Percentiles rank a stretch among this genome's conserved stretches.
phyloP scores from a whole-genome alignment of 768 basidiomycete species.

The Leccinellum rugosiceps region DNA sequence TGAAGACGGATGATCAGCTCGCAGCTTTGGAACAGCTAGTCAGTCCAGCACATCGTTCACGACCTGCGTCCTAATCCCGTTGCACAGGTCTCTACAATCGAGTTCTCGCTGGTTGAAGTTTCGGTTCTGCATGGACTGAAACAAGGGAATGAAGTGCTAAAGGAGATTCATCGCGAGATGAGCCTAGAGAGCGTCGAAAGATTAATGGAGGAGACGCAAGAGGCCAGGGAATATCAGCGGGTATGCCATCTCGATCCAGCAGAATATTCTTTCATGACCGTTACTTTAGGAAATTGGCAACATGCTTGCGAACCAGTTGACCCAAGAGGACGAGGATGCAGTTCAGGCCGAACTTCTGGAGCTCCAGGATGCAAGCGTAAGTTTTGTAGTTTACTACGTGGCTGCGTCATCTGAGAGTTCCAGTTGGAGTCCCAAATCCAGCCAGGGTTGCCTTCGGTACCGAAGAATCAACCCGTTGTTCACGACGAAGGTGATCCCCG shows the following conservation, averaged over 20 bases:
- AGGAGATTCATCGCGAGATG: constrained; percentile 93
- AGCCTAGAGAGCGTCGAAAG: constrained; percentile 91
- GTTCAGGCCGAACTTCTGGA: constrained; percentile 80
- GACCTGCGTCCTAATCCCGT: not conserved
- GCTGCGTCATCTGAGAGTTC: not conserved
- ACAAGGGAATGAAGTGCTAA: constrained; percentile 91
- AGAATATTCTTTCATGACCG: not conserved
- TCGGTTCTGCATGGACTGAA: constrained; percentile 90
- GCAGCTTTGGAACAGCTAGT: constrained; percentile 89
- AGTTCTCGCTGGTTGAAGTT: constrained; percentile 92
- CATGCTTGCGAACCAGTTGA: constrained; percentile 77
- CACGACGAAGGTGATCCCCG: constrained; percentile 28
- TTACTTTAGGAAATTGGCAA: constrained; percentile 80
- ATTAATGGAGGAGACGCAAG: constrained; percentile 87
- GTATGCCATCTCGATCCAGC: constrained; percentile 41
- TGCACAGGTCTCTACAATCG: constrained; percentile 86
- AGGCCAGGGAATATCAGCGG: constrained; percentile 88
- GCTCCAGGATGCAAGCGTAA: constrained; percentile 62
- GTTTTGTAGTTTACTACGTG: constrained; percentile 21
- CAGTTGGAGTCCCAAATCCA: constrained; percentile 31
- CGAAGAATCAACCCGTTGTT: constrained; percentile 41
- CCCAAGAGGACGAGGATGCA: constrained; percentile 88
- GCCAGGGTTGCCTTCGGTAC: constrained; percentile 53
- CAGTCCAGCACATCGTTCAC: constrained; percentile 23
- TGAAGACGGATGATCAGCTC: constrained; percentile 87